Conservation (phyloP, 305 asterid species). For the Fraxinus sp. region DNA sequence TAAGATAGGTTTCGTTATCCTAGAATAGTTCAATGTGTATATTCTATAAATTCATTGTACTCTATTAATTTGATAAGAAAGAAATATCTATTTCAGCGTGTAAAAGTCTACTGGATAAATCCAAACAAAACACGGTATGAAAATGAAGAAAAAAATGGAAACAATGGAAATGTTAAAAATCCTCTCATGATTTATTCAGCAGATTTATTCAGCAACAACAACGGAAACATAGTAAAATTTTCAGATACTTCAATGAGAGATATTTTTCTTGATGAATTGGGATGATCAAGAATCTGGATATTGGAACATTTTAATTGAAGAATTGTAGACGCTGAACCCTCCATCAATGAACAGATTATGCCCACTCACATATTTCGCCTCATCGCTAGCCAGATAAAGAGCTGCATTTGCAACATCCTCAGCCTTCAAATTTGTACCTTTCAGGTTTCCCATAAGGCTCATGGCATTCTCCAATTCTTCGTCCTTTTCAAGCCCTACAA, state of each 20-base stretch:
- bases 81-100: not conserved
- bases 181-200: not conserved
- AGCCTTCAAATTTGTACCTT: constrained; percentile 29
- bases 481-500: constrained; percentile 16
- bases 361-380: constrained; percentile 53
- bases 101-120: not conserved
- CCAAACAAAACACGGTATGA: not conserved
- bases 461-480: constrained; percentile 29
- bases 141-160: not conserved
- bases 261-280: not conserved
- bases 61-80: not conserved
- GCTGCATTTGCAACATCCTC: constrained; percentile 49
- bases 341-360: constrained; percentile 53
- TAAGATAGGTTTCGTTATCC: not conserved
- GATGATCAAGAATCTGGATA: constrained; percentile 19
- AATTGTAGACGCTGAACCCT: constrained; percentile 33
- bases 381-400: constrained; percentile 49
- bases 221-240: not conserved
- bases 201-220: no score
- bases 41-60: not conserved
- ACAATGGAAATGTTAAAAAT: not conserved
- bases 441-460: constrained; percentile 23
- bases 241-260: not conserved
- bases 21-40: not conserved
- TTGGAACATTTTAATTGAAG: constrained; percentile 24